Evolutionary conservation across 768 basidiomycete genomes (phyloP).

Genomic region (Russula emetica): DNA sequence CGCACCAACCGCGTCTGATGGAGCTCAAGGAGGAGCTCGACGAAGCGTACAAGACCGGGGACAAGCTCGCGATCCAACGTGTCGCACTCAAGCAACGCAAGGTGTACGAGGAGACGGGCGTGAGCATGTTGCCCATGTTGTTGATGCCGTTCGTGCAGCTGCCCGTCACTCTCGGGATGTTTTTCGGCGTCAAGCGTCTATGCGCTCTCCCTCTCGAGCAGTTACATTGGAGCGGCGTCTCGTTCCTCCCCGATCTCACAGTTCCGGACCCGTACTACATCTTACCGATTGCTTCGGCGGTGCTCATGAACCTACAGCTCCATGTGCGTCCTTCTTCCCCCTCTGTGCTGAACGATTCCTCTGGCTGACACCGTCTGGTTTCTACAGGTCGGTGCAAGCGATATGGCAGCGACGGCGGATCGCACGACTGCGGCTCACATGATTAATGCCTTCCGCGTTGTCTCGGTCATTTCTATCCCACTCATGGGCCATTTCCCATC

Average conservation of each 20-base stretch:
- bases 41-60: constrained; percentile 32
- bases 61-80: constrained; percentile 42
- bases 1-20: constrained; percentile 55
- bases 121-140: constrained; percentile 54
- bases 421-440: constrained; percentile 24
- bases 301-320: constrained; percentile 65
- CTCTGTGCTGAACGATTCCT: not conserved
- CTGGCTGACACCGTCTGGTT: constrained; percentile 22
- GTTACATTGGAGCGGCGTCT: constrained; percentile 69
- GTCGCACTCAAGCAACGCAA: constrained; percentile 44
- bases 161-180: constrained; percentile 73
- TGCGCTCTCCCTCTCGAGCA: constrained; percentile 68
- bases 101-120: constrained; percentile 61
- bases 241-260: constrained; percentile 73
- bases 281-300: constrained; percentile 57
- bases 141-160: constrained; percentile 62
- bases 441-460: constrained; percentile 33
- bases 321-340: constrained; percentile 42
- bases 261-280: constrained; percentile 69
- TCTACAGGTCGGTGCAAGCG: constrained; percentile 52
- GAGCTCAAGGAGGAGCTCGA: constrained; percentile 49
- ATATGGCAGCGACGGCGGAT: constrained; percentile 32
- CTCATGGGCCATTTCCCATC: constrained; percentile 58
- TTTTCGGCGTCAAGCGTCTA: constrained; percentile 75
- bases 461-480: constrained; percentile 45